Base-by-base conservation (phyloP, 2,329 filamentous ascomycete genomes). In the Aschersonia sp. region DNA sequence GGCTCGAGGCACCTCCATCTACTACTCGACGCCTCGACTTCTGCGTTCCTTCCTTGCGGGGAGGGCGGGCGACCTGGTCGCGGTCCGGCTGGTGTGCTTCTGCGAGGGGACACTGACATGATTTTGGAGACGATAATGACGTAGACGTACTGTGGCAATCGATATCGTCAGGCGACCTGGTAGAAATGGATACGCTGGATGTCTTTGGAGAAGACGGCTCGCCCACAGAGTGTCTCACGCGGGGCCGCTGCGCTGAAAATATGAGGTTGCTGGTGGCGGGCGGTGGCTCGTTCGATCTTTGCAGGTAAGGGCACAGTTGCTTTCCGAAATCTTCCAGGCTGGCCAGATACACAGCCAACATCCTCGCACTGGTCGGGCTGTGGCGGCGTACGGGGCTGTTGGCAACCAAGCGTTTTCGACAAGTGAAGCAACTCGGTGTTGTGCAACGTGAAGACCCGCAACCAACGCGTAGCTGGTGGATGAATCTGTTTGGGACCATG, bases 401-500 rank as follows among this genome's bases (percentile, higher is more conserved):
- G 35, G 75, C 77, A 30, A 78, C 75, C 41, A 81, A 67, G 54
- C 84, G 76, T 62, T 76, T 83, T 48, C 85, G 79, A 60, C 78
- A 87, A 51, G 81, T 87, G 58, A 90, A 83, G 66, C 88, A 95
- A 11, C 86, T 90, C 11, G 86, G 67, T 1, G 81, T 90, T 37
- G 70, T 71, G 64, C 88, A 95, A 46, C 72, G 69, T 47, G 72
- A 68, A 53, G 76, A 77, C 52, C 78, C 78, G 60, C 88, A 95
- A 53, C 88, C 88, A 54, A 85, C 76, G 49, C 87, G 78, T n/a
- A 95, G 76, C 64, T 95, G 88, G 35, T 77, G 70, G 45, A 89
- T 79, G 59, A 85, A 94, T 57, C 85, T 90, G 53, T 50, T 10
- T 30, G 31, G 14, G 2, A 3, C 14, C 30, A 14, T 9, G 33